A percentile compares a stretch with the other conserved stretches of the same genome.
These are phyloP conservation scores for Aspergillus sclerotioniger DNA, from an alignment of 495 filamentous ascomycete species.

Conservation along the genomic window DNA sequence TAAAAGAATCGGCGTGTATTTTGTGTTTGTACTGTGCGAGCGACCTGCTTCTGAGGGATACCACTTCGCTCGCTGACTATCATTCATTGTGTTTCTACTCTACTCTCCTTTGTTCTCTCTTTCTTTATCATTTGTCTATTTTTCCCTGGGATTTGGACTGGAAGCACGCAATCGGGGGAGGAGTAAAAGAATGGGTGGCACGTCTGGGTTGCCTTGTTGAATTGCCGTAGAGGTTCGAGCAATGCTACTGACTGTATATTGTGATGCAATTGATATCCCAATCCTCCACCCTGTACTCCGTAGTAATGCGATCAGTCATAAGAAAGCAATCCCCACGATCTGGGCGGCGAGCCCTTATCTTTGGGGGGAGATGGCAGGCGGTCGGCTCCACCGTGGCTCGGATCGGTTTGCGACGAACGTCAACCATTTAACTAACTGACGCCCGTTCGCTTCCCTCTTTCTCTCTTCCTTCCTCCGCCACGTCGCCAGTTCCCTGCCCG, in stretches of 20 bases:
- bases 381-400: constrained; percentile 21
- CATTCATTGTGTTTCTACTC: constrained; percentile 5
- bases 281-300: neutral
- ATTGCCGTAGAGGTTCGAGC: neutral
- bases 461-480: constrained; percentile 22
- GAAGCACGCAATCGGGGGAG: neutral
- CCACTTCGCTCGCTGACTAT: constrained; percentile 19
- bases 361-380: neutral
- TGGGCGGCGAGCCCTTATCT: neutral
- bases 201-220: neutral
- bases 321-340: neutral
- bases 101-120: constrained; percentile 20
- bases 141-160: constrained; percentile 6
- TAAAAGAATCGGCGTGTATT: constrained; percentile 20
- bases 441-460: constrained; percentile 16
- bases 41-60: constrained; percentile 20
- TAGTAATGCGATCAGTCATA: neutral
- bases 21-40: constrained; percentile 7
- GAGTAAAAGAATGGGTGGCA: neutral
- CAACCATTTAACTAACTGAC: constrained; percentile 16
- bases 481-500: constrained; percentile 17
- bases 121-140: constrained; percentile 6
- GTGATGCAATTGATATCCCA: too few relatives aligned
- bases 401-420: constrained; percentile 27
- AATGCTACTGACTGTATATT: neutral